Base-by-base conservation (phyloP, 768 basidiomycete genomes). In the Rossbeevera mucosa region DNA sequence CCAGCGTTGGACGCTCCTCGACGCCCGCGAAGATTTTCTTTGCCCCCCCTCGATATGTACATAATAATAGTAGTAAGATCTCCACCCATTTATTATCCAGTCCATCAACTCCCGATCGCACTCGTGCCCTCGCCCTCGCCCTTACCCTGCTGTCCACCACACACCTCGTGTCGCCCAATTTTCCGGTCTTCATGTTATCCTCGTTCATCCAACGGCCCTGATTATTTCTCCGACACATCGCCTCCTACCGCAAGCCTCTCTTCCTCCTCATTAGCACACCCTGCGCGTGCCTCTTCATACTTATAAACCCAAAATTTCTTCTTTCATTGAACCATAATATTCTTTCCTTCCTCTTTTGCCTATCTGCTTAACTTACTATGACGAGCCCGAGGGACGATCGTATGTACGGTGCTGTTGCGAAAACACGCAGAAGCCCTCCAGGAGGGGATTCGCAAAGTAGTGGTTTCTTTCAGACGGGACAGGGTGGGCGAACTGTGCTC, bases 401-500 rank as follows among this genome's bases (percentile, higher is more conserved):
- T 68, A 81, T 80, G 77, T 83, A 80, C 74, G 75, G 76, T 70
- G 76, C 73, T 72, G 74, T 81, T 77, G 76, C 73, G 66, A 81
- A 80, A 76, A 71, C 79, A 64, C 80, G 83, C 63, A 68, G 71
- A 78, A 80, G 79, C 72, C 80, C 85, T 68, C 82, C 84, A 62
- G 80, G 77, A 72, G 82, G 81, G 61, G 71, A 72, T 71, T 68
- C 80, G 69, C 82, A 83, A 73, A 74, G 70, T 69, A 75, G 76
- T 72, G 76, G 70, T 74, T 85, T 84, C 78, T 82, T 86, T 76
- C 80, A 80, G 75, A 78, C 81, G 74, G 82, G 83, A 78, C 86
- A 88, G 83, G 86, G 87, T 88, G 86, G 86, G 86, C 84, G 86
- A 82, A 81, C 84, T 78, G 80, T 86, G 77, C 82, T 88, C 72